Base-by-base conservation (phyloP, 2,329 filamentous ascomycete species). In the Aspergillus japonicus region DNA sequence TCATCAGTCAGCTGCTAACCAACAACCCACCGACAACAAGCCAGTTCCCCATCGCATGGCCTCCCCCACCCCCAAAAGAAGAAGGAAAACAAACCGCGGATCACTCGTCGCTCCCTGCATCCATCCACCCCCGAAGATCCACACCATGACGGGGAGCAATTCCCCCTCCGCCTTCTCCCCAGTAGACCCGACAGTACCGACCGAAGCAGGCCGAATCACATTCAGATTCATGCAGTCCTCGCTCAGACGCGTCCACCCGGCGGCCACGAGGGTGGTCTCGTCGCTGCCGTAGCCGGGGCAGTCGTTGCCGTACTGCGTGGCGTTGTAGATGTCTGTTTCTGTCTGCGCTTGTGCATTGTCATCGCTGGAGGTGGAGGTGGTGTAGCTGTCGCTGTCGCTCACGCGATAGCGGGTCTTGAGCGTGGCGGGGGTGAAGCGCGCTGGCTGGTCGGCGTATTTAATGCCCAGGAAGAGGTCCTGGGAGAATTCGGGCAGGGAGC, bases 91-190 rank as follows among this genome's bases (percentile, higher is more conserved):
- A 47, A 64, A 72, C 70, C 71, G 66, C 10, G 71, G 71, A 62
- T 73, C 71, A 3, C 66, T 68, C 53, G 70, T 73, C 12, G 70
- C 69, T 0, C 71, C 70, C 59, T 72, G 66, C 54, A 66, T 57
- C 69, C 70, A 72, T 2, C 71, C 71, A 56, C 71, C 71, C 3
- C 70, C 71, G 50, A 68, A 72, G 21, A 73, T 73, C 71, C 70
- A 73, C 23, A 73, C 49, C 60, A 73, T 62, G 16, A 73, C 70
- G 4, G 70, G 71, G 11, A 73, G 57, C 42, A 67, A 52, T 6
- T 60, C 58, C 2, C 59, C 54, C 31, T 21, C 21, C 21, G 21
- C 21, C 21, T 1, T 21, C 21, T 21, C 21, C 21, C 21, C 21
- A 21, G 53, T 12, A 0, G 50, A n/a, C 1, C 39, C 11, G 31